Percentiles rank a stretch among this genome's conserved stretches.
Conservation (phyloP, 2,329 filamentous ascomycete species). For the Ascochyta fabae region DNA sequence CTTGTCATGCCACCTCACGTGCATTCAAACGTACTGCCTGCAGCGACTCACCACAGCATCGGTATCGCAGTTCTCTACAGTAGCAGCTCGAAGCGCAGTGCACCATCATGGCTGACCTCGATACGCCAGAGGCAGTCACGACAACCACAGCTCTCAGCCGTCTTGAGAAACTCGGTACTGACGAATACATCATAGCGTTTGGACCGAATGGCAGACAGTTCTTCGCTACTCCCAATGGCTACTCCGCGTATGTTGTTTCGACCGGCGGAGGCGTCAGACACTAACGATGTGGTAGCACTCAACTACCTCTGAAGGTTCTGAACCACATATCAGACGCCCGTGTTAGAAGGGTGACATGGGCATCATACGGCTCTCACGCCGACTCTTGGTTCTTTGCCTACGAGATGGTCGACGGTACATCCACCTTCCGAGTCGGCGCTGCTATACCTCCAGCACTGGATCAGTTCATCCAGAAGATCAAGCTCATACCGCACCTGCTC, state of each 20-base stretch:
- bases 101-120: not conserved
- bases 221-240: conserved; percentile 37
- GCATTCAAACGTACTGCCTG: not conserved
- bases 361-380: conserved; percentile 30
- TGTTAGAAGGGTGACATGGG: conserved; percentile 32
- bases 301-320: conserved; percentile 27
- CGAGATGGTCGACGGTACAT: conserved; percentile 21
- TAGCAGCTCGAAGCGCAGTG: not conserved
- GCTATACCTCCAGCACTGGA: conserved; percentile 15
- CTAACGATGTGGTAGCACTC: conserved; percentile 21
- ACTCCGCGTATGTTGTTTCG: conserved; percentile 27
- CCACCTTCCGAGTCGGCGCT: conserved; percentile 17
- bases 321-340: conserved; percentile 4
- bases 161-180: conserved; percentile 23
- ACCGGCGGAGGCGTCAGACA: not conserved
- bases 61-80: not conserved
- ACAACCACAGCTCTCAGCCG: conserved; percentile 17
- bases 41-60: not conserved
- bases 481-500: not conserved
- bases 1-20: not conserved
- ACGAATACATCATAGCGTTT: conserved; percentile 38
- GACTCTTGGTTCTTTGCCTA: conserved; percentile 40
- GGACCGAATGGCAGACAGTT: conserved; percentile 32
- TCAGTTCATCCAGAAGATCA: conserved; percentile 13
- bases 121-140: not conserved